Evolutionary conservation across 768 basidiomycete species (phyloP).

Genomic region (Russula vinacea): DNA sequence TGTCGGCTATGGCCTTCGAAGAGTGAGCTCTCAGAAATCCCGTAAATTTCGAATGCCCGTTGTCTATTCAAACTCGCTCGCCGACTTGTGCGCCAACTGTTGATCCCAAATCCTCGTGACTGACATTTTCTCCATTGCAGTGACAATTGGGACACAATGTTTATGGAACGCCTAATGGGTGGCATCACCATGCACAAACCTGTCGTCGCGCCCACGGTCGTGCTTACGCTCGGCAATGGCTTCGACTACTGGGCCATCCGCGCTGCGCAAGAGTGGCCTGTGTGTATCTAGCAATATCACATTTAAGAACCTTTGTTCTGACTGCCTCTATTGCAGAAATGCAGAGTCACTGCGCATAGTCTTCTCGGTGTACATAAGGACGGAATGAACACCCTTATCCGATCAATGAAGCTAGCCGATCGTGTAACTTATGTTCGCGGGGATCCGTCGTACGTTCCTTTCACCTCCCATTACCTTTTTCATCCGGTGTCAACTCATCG

Average conservation of each 20-base stretch:
- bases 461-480: background rate
- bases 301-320: background rate
- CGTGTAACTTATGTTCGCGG: slow-evolving; percentile 20
- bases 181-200: slow-evolving; percentile 56
- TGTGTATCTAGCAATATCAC: slow-evolving; percentile 34
- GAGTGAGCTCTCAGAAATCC: background rate
- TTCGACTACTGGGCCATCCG: slow-evolving; percentile 68
- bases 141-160: slow-evolving; percentile 71
- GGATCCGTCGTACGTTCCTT: slow-evolving; percentile 20
- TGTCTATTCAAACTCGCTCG: slow-evolving; percentile 10
- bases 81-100: slow-evolving; percentile 15
- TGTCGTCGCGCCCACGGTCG: slow-evolving; percentile 45
- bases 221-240: slow-evolving; percentile 73
- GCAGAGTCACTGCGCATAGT: slow-evolving; percentile 18
- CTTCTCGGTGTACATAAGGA: slow-evolving; percentile 16
- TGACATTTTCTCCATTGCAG: slow-evolving; percentile 37
- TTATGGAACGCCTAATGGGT: slow-evolving; percentile 48
- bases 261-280: slow-evolving; percentile 65
- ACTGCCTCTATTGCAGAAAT: slow-evolving; percentile 12
- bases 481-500: background rate
- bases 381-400: slow-evolving; percentile 2
- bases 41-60: slow-evolving; percentile 18
- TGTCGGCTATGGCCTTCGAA: slow-evolving; percentile 12
- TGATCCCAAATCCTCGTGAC: background rate
- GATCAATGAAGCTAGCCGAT: slow-evolving; percentile 5